Evolutionary conservation across 2,329 filamentous ascomycete genomes (phyloP).

Genomic region (Cercospora brassicicola): DNA sequence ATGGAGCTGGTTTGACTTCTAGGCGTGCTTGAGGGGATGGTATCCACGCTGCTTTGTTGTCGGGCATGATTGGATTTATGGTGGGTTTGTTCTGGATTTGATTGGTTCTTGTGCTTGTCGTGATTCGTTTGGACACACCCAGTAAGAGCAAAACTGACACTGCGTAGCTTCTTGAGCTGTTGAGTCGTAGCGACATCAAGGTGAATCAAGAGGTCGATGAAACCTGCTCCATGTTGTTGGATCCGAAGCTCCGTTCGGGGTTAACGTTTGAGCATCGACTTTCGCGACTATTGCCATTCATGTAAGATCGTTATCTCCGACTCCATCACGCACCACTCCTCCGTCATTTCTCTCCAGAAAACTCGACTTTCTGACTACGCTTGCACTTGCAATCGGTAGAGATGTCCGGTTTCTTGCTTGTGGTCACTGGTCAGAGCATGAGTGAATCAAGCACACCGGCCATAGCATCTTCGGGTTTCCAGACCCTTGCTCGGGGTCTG

Average conservation of each 20-base stretch:
- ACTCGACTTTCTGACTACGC: background rate
- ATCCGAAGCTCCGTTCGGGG: background rate
- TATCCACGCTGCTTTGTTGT: background rate
- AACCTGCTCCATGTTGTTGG: background rate
- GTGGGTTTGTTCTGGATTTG: background rate
- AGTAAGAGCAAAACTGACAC: background rate
- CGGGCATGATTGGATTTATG: background rate
- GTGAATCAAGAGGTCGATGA: background rate
- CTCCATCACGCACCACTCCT: background rate
- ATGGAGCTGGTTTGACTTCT: background rate
- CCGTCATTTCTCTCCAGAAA: background rate
- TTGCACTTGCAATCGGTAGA: background rate
- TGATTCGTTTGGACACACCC: background rate
- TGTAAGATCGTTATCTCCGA: background rate
- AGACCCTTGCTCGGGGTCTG: background rate
- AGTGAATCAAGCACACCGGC: background rate
- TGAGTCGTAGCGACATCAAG: background rate
- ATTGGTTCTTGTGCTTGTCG: background rate
- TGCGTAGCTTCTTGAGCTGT: background rate
- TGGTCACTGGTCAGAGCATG: background rate
- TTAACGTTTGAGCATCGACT: background rate
- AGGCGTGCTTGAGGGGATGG: background rate
- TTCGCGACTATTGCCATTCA: background rate
- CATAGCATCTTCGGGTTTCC: background rate
- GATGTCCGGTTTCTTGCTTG: background rate